Evolutionary conservation across 176 grass and related monocot genomes (phyloP), one percentile per base, ranked within the genome.

Genomic region (Neostapfia colusana): DNA sequence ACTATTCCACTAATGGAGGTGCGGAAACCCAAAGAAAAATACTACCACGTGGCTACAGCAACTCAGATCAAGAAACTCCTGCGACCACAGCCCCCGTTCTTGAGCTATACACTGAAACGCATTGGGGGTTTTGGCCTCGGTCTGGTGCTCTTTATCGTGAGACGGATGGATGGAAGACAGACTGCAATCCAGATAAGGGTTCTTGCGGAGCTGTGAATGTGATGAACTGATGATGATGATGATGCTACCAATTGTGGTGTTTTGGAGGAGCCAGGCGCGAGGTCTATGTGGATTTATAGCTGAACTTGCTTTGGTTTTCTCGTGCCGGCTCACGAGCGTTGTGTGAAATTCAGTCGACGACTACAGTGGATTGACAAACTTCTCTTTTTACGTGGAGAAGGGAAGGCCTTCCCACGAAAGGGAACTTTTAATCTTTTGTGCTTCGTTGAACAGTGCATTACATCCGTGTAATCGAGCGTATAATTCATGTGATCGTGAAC

Each of bases 181-280:
- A 37, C 36, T 20, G 74, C 62, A 53, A 74, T 83, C 80, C 35
- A 37, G 80, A 79, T 83, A 79, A 78, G 74, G 59, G 18, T 78
- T 87, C 62, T 82, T 53, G 55, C 5, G 64, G 35, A 43, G 35
- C 6, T 53, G 79, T 43, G 67, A 60, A 72, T 66, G 67, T 73
- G 79, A 70, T 37, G 59, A 77, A 64, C 26, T 24, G 12, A 53
- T 14, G 51, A 10, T 56, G 53, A 8, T 50, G 49, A 57, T 24
- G 49, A n/a, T 70, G 56, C 2, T 65, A 18, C 13, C 31, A 54
- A 63, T 37, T 27, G 36, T 50, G 63, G 16, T 53, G 63, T 2
- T 74, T 48, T 34, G 63, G 3, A 21, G 20, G 61, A 11, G 25
- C 71, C 51, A 43, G 20, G 34, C 1, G 18, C 55, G 57, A 58